Base-by-base conservation (phyloP, 805 yeast genomes). In the Candida sithepensis region DNA sequence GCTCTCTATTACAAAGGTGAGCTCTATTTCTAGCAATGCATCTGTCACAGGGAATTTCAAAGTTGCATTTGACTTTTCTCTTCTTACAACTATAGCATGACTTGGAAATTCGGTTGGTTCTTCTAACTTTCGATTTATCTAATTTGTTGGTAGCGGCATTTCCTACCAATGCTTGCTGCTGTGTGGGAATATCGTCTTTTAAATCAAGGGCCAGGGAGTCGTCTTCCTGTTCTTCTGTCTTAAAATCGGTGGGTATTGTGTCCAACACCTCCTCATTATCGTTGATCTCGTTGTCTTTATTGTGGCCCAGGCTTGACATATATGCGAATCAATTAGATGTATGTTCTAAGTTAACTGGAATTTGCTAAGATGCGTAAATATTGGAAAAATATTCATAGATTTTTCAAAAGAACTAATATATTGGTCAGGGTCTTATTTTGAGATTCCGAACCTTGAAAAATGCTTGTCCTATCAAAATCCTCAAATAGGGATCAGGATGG, bases 1-100 rank as follows among this genome's bases (percentile, higher is more conserved):
- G 64, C 48, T 68, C 73, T 42, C 67, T 53, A 6, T 59, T 47
- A 48, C 73, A 68, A 16, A 59, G 38, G 47, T 60, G 64, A 3
- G 59, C 68, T 39, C 58, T 50, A 38, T 64, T 62, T 45, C 70
- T 52, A 8, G 57, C 54, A 14, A 67, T 63, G 49, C 82, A 74
- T 14, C 68, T 65, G 33, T 70, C 66, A 52, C 82, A 77, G 1
- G 82, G 81, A 22, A 63, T 62, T 26, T 65, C 66, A 16, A 76
- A 73, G 54, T 77, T 72, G 56, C 82, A 77, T 51, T 73, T 75
- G 44, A 73, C 74, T 56, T 77, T 76, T 28, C 78, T 61, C 49
- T 64, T 66, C 39, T 76, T 64, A 55, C 82, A 77, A 44, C 67
- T 66, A 46, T 65, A 68, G 54, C 82, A 77, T 3, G 78, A 76